These are phyloP conservation scores for Fragaria vesca DNA, from an alignment of 306 rosid species.

Conservation along the genomic window DNA sequence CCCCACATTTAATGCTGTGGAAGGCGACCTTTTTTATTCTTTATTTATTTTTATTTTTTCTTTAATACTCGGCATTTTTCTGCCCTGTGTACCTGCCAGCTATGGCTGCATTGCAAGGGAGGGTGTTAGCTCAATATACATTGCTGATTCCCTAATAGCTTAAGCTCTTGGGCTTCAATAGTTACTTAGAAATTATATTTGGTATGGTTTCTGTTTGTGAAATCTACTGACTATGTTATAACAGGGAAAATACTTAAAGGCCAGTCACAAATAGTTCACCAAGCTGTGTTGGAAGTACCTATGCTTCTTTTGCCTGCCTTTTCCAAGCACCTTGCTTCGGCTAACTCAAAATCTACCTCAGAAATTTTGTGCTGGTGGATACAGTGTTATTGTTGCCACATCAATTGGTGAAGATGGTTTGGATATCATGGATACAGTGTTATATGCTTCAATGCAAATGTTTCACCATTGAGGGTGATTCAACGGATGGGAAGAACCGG, in stretches of 20 bases:
- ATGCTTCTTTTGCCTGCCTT: constrained; percentile 18
- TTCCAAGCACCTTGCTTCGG: constrained; percentile 25
- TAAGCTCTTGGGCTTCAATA: background rate
- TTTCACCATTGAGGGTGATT: constrained; percentile 95
- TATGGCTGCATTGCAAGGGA: background rate
- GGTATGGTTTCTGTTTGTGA: background rate
- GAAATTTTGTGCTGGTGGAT: constrained; percentile 94
- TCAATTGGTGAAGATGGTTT: constrained; percentile 99
- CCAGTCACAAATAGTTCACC: constrained; percentile 95
- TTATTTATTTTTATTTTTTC: too few relatives aligned
- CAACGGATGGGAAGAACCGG: constrained; percentile 99
- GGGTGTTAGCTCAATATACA: background rate
- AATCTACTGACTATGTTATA: constrained; percentile 29
- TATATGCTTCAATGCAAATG: constrained; percentile 89
- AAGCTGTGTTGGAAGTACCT: constrained; percentile 86
- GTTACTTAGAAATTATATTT: background rate
- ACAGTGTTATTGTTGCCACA: constrained; percentile 95
- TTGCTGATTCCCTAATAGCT: background rate
- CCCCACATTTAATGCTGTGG: background rate
- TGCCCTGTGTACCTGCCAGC: constrained; percentile 3
- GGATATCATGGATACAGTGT: constrained; percentile 95
- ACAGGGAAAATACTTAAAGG: constrained; percentile 86
- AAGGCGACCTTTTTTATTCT: too few relatives aligned
- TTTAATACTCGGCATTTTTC: background rate
- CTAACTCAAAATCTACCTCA: constrained; percentile 51